phyloP scores from a whole-genome alignment of 2,329 filamentous ascomycete genomes.

The Pseudogymnoascus sp. region DNA sequence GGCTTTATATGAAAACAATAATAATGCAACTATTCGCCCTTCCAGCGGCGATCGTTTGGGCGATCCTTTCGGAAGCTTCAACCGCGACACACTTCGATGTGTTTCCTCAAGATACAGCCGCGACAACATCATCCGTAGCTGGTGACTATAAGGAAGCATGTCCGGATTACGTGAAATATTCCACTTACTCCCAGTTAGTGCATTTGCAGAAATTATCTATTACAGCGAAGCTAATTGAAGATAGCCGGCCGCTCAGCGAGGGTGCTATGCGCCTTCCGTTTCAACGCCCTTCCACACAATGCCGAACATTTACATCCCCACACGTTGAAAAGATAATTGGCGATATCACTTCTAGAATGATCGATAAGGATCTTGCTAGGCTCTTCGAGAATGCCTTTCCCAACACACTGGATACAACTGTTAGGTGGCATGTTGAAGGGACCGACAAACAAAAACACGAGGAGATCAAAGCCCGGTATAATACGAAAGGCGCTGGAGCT shows the following conservation, averaged over 20 bases:
- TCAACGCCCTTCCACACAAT: slow-evolving; percentile 72
- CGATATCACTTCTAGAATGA: slow-evolving; percentile 70
- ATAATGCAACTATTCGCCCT: slow-evolving; percentile 1
- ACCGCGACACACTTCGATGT: not conserved
- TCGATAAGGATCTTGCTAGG: slow-evolving; percentile 78
- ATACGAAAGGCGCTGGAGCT: slow-evolving; percentile 43
- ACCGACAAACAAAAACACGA: slow-evolving; percentile 30
- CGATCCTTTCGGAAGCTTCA: not conserved
- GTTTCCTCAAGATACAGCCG: not conserved
- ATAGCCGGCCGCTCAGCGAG: slow-evolving; percentile 67
- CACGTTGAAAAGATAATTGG: slow-evolving; percentile 82
- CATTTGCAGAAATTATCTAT: slow-evolving; percentile 13
- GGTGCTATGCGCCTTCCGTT: slow-evolving; percentile 75
- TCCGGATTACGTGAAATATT: slow-evolving; percentile 30
- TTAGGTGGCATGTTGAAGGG: slow-evolving; percentile 59
- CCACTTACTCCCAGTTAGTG: slow-evolving; percentile 13
- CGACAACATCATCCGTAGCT: not conserved
- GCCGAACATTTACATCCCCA: slow-evolving; percentile 82
- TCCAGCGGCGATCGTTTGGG: not conserved
- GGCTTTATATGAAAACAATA: not conserved
- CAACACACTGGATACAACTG: slow-evolving; percentile 64
- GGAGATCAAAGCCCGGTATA: slow-evolving; percentile 32
- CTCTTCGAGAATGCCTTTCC: slow-evolving; percentile 95
- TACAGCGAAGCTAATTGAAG: slow-evolving; percentile 22
- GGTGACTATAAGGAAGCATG: slow-evolving; percentile 20